Evolutionary conservation across 306 rosid genomes (phyloP).

Genomic region (Purshia tridentata): DNA sequence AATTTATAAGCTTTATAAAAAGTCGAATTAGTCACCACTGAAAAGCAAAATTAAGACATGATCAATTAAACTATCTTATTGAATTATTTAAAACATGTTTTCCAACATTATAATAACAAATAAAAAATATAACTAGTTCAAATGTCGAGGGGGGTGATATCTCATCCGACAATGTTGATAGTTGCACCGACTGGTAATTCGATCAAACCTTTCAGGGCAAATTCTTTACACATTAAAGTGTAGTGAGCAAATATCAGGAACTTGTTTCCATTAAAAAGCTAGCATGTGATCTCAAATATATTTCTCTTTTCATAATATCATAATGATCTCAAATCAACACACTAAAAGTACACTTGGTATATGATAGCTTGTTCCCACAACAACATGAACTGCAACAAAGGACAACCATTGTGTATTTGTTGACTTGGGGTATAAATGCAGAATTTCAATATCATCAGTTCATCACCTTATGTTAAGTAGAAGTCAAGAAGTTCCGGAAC

Average conservation of each 20-base stretch:
- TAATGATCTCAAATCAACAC: background rate
- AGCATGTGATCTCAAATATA: background rate
- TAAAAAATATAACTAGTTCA: too few relatives aligned
- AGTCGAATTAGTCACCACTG: too few relatives aligned
- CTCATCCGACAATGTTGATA: background rate
- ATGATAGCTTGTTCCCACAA: background rate
- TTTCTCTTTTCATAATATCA: background rate
- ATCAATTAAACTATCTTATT: too few relatives aligned
- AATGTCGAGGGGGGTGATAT: too few relatives aligned
- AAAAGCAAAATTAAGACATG: too few relatives aligned
- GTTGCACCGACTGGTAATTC: background rate
- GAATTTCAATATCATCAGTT: background rate
- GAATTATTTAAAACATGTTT: too few relatives aligned
- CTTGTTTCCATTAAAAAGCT: too few relatives aligned
- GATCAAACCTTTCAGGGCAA: background rate
- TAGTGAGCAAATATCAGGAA: background rate
- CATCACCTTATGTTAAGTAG: constrained; percentile 18
- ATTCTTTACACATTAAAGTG: background rate
- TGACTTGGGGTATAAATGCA: constrained; percentile 1
- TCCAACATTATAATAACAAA: too few relatives aligned
- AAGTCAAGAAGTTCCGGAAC: constrained; percentile 70
- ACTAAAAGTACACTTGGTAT: background rate
- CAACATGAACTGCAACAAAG: background rate
- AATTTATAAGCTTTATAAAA: too few relatives aligned
- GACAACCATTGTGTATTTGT: background rate